Base-by-base conservation (phyloP, 2,329 filamentous ascomycete species). In the Cladophialophora exuberans region DNA sequence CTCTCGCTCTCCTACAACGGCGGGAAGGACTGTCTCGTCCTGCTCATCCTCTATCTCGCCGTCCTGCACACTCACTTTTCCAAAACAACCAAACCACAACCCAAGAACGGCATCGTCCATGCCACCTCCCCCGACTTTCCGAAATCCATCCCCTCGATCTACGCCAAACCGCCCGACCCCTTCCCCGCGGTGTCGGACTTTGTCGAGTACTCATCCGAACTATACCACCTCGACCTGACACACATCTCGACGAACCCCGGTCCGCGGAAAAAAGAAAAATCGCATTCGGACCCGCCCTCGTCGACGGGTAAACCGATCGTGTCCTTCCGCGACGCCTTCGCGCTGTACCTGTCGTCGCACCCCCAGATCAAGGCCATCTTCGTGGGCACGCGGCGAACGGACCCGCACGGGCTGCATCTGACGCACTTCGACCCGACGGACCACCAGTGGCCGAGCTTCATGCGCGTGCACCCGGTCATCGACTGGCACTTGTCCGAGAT, bases 401-500 rank as follows among this genome's bases (percentile, higher is more conserved):
- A 99, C 72, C 94, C 94, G 5, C 91, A 97, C 70, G 90, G 93
- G 42, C 85, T 84, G 64, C 77, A 80, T 13, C 72, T 99, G 65
- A 88, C 82, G 33, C 84, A 89, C 72, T 97, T 97, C 69, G 89
- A 96, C 69, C 82, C 81, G 46, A 99, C 94, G 3, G 94, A 97
- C 72, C 78, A 82, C 30, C 91, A 87, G 2, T 99, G 94, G 94
- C 94, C 94, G 30, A 76, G 80, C 38, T 96, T 97, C 67, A 92
- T 97, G 86, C 84, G 94, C 55, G 81, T 97, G 57, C 91, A 99
- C 72, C 93, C 94, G 0, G 89, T 99, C 7, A 92, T 99, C 67
- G 94, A 99, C 73, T 99, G 94, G 94, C 90, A 94, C 70, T 96
- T 97, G 72, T 83, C 84, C 9, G 93, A 97, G 71, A 93, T 97